A percentile compares a stretch with the other conserved stretches of the same genome.
Conservation (phyloP, 177 flowering plant genomes). For the Vitis hybrid region DNA sequence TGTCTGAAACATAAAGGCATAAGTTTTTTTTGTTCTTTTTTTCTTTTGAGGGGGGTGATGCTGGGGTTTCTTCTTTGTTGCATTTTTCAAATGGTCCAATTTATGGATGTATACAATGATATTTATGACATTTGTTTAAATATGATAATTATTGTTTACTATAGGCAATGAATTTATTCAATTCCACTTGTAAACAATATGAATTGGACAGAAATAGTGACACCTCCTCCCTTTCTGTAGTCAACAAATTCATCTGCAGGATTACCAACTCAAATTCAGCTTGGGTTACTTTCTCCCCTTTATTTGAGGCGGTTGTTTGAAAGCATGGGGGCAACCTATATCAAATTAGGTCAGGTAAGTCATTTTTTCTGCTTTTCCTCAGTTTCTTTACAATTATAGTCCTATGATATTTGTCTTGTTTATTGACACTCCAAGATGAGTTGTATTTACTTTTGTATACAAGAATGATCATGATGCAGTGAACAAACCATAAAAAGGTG, state of each 20-base stretch:
- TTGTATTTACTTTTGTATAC: not conserved
- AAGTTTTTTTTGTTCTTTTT: too few species aligned
- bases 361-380: not conserved
- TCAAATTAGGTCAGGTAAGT: slow-evolving; percentile 90
- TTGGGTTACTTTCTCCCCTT: slow-evolving; percentile 77
- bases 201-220: not conserved
- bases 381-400: not conserved
- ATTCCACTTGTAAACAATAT: not conserved
- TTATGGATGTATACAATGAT: too few species aligned
- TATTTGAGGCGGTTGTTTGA: slow-evolving; percentile 88
- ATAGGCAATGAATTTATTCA: not conserved
- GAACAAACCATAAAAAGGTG: too few species aligned
- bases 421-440: too few species aligned
- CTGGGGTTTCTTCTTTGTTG: too few species aligned
- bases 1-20: too few species aligned
- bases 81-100: too few species aligned
- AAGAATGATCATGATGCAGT: not conserved
- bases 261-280: slow-evolving; percentile 65
- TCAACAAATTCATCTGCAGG: slow-evolving; percentile 57
- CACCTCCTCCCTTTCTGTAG: slow-evolving; percentile 31
- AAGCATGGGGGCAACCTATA: slow-evolving; percentile 94
- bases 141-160: not conserved
- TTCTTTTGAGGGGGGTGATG: too few species aligned
- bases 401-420: too few species aligned
- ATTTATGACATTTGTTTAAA: too few species aligned